phyloP scores from a whole-genome alignment of 192 early-diverging fungal genomes.

The Coemansia aciculifera region DNA sequence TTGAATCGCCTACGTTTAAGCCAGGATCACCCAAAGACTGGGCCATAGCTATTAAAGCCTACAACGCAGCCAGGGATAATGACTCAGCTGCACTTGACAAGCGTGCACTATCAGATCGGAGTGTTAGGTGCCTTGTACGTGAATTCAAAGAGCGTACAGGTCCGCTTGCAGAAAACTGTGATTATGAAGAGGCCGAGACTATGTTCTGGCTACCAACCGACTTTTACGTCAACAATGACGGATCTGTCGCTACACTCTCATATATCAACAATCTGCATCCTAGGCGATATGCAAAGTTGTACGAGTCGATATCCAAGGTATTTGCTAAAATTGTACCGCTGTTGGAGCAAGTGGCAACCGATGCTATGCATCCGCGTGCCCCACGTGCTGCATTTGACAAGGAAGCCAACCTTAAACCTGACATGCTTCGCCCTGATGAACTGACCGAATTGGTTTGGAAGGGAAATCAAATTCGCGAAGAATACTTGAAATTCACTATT shows the following conservation, averaged over 20 bases:
- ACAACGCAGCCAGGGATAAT: not conserved
- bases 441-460: not conserved
- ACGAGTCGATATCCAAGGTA: not conserved
- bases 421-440: not conserved
- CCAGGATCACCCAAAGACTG: not conserved
- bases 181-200: too few species aligned
- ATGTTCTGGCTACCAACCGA: constrained; percentile 6
- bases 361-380: not conserved
- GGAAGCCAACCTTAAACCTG: not conserved
- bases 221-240: not conserved
- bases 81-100: not conserved
- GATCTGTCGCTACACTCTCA: not conserved
- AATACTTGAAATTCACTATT: too few species aligned
- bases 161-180: not conserved
- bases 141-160: not conserved
- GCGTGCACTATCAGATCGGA: too few species aligned
- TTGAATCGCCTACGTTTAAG: too few species aligned
- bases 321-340: not conserved
- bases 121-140: too few species aligned
- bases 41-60: not conserved
- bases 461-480: too few species aligned
- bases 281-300: not conserved
- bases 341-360: constrained; percentile 55
- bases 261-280: constrained; percentile 15
- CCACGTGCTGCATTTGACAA: not conserved